Base-by-base conservation (phyloP, 345 rosid species). In the Stellera chamaejasme region DNA sequence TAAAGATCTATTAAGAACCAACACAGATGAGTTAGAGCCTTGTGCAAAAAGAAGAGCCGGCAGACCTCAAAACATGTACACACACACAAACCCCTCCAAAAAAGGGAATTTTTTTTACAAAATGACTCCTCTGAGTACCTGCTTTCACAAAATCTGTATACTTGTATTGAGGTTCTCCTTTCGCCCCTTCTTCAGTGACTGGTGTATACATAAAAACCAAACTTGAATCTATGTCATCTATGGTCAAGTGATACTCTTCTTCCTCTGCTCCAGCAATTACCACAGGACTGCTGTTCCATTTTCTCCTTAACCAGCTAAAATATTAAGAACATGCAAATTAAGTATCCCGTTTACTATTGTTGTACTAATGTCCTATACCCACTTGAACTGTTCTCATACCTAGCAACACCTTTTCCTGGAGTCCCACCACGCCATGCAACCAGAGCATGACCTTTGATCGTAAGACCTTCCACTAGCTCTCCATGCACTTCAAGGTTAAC, bases 351-450 rank as follows among this genome's bases (percentile, higher is more conserved):
- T 36, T 13, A 27, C 26, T 42, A 45, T 15, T 25, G 43, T n/a
- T n/a, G n/a, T 14, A 23, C 27, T 11, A 19, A 43, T 45, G 58
- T 56, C 59, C 14, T 48, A 50, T 60, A 48, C 45, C 42, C 52
- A 65, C 32, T 19, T 44, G 43, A 56, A 27, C 59, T 48, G 50
- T 27, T 48, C 57, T 42, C 65, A 60, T 55, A 88, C 98, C 98
- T 92, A 28, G 93, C 79, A 72, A 92, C 96, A 51, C 98, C 82
- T 68, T 84, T 92, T 59, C 95, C 96, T 0, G 96, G 96, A 63
- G 82, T 86, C 63, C 95, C 98, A 61, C 98, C 98, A 56, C 96
- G 86, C 98, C 98, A 92, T 66, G 98, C 96, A 66, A 92, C 84
- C 70, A 77, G 75, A 63, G 89, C 91, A 51, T 74, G 68, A 45